phyloP scores from a whole-genome alignment of 805 yeast species.

The Saturnispora bothae region DNA sequence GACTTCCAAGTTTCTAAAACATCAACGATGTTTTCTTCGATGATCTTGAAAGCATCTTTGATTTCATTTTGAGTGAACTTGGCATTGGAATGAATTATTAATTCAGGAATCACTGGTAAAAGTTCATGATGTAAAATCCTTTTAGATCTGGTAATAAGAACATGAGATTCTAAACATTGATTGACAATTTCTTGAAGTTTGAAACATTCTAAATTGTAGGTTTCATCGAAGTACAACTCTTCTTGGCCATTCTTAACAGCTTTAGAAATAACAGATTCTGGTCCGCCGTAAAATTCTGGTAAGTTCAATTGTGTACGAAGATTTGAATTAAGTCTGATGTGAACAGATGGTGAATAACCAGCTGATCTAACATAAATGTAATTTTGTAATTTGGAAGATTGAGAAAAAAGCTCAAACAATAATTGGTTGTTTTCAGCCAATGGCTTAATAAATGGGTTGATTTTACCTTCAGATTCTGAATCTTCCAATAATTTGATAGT shows the following conservation, averaged over 20 bases:
- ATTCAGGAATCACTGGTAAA: conserved; percentile 55
- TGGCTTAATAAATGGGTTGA: conserved; percentile 26
- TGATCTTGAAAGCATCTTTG: conserved; percentile 30
- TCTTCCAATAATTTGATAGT: conserved; percentile 37
- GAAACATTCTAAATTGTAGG: conserved; percentile 43
- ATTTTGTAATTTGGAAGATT: conserved; percentile 27
- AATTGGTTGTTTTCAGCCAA: conserved; percentile 32
- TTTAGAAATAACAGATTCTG: conserved; percentile 28
- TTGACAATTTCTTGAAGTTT: conserved; percentile 62
- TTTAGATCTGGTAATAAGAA: conserved; percentile 44
- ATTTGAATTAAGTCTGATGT: conserved; percentile 45
- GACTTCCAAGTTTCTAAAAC: conserved; percentile 8
- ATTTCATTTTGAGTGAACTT: conserved; percentile 37
- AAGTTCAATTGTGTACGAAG: conserved; percentile 35
- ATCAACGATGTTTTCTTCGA: conserved; percentile 23
- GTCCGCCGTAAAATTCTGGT: conserved; percentile 42
- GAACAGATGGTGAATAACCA: conserved; percentile 56
- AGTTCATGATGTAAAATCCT: conserved; percentile 69
- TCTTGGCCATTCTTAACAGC: conserved; percentile 37
- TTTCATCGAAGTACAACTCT: conserved; percentile 31
- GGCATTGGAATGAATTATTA: conserved; percentile 41
- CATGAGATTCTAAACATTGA: conserved; percentile 37
- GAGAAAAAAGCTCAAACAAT: conserved; percentile 32
- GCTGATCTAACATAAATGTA: conserved; percentile 45
- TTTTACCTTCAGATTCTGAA: conserved; percentile 25